Percentiles rank a stretch among this genome's conserved stretches.
Conservation (phyloP, 1,139 yeast genomes). For the Meyerozyma athensensis region DNA sequence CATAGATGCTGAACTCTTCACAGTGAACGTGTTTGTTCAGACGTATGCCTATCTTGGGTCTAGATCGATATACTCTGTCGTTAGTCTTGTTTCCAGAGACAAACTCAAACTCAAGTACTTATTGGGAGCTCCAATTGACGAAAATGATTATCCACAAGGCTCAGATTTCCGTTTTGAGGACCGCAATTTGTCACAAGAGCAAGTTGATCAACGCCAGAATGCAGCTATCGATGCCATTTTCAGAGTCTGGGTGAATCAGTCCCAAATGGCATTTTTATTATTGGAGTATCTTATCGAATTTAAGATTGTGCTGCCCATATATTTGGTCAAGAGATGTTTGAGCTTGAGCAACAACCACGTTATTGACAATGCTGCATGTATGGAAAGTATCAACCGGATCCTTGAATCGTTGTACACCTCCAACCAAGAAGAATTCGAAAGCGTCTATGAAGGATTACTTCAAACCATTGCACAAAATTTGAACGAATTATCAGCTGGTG, state of each 20-base stretch:
- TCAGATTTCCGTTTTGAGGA: constrained; percentile 28
- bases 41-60: constrained; percentile 80
- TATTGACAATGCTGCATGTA: constrained; percentile 42
- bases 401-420: constrained; percentile 17
- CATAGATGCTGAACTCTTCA: constrained; percentile 41
- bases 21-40: constrained; percentile 62
- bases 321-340: constrained; percentile 43
- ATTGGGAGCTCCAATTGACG: constrained; percentile 29
- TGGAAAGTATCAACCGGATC: constrained; percentile 42
- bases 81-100: constrained; percentile 59
- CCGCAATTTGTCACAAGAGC: constrained; percentile 36
- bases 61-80: constrained; percentile 84
- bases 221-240: constrained; percentile 62
- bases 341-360: constrained; percentile 28
- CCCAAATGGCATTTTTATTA: constrained; percentile 74
- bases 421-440: constrained; percentile 15
- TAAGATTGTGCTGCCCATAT: constrained; percentile 39
- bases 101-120: constrained; percentile 45
- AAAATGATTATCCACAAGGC: constrained; percentile 25
- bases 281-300: constrained; percentile 58
- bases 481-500: constrained; percentile 24
- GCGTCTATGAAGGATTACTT: constrained; percentile 30
- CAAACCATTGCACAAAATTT: constrained; percentile 33
- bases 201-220: constrained; percentile 26
- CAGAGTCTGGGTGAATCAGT: constrained; percentile 76